phyloP scores from a whole-genome alignment of 2,329 filamentous ascomycete species.

The Fusarium sp. region DNA sequence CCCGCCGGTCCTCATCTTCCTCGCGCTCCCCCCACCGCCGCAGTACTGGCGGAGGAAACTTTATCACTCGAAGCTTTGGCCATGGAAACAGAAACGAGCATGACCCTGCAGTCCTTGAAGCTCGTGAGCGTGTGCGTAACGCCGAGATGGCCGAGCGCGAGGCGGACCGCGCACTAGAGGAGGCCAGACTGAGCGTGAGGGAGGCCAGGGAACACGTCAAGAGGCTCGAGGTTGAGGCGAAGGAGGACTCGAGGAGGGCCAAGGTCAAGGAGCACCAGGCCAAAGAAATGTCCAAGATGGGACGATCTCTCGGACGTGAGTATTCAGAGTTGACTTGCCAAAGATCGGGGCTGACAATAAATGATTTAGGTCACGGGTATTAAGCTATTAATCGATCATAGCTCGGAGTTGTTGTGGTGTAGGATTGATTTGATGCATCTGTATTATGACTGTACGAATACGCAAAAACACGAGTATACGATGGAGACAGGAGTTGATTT shows the following conservation, averaged over 20 bases:
- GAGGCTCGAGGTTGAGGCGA: conserved; percentile 73
- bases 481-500: background rate
- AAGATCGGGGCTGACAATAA: background rate
- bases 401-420: background rate
- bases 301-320: conserved; percentile 77
- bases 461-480: conserved; percentile 11
- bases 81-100: conserved; percentile 58
- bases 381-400: background rate
- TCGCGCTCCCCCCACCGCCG: conserved; percentile 31
- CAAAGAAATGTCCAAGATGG: conserved; percentile 73
- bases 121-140: conserved; percentile 69
- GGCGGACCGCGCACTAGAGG: conserved; percentile 71
- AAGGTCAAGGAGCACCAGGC: conserved; percentile 78
- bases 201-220: conserved; percentile 74
- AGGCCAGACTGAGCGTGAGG: conserved; percentile 68
- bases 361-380: conserved; percentile 24
- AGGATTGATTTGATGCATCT: conserved; percentile 3
- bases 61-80: conserved; percentile 59
- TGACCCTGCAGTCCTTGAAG: conserved; percentile 72
- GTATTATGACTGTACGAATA: conserved; percentile 24
- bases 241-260: conserved; percentile 72
- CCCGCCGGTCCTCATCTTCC: conserved; percentile 16
- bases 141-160: conserved; percentile 75
- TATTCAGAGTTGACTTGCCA: conserved; percentile 29
- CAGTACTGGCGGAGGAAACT: conserved; percentile 40